These are phyloP conservation scores for Solanum tacnaense DNA, from an alignment of 257 asterid species.

Conservation along the genomic window DNA sequence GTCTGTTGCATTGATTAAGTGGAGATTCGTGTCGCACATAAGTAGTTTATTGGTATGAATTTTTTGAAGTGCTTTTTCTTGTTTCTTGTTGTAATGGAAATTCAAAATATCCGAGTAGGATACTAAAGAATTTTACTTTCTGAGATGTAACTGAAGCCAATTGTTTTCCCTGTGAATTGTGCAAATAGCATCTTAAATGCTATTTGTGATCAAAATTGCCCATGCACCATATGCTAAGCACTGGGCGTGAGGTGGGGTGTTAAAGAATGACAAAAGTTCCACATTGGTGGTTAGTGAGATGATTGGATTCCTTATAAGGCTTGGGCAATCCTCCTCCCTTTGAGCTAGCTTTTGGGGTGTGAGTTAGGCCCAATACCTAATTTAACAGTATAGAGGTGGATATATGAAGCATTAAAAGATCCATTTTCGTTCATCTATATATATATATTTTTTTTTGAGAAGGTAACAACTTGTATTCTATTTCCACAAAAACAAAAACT, in stretches of 20 bases:
- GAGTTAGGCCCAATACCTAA: no score
- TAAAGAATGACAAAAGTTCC: no score
- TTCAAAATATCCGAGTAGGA: not conserved
- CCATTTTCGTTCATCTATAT: not conserved
- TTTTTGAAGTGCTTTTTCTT: not conserved
- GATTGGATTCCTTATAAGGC: no score
- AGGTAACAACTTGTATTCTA: no score
- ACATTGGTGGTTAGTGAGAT: no score
- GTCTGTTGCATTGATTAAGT: not conserved
- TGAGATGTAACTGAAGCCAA: not conserved
- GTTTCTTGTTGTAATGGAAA: not conserved
- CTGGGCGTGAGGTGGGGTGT: no score
- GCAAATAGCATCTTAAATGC: not conserved
- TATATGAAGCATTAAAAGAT: not conserved
- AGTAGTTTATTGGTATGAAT: not conserved
- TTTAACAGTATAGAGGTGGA: not conserved
- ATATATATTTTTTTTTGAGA: no score
- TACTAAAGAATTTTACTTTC: not conserved
- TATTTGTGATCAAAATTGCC: not conserved
- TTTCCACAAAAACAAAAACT: no score
- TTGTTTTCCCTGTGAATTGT: not conserved
- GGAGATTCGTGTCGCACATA: not conserved
- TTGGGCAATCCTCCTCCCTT: no score
- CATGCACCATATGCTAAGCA: no score
- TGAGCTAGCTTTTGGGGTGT: no score